Percentiles rank a stretch among this genome's conserved stretches.
phyloP scores from a whole-genome alignment of 768 basidiomycete species.

The Suillus decipiens region DNA sequence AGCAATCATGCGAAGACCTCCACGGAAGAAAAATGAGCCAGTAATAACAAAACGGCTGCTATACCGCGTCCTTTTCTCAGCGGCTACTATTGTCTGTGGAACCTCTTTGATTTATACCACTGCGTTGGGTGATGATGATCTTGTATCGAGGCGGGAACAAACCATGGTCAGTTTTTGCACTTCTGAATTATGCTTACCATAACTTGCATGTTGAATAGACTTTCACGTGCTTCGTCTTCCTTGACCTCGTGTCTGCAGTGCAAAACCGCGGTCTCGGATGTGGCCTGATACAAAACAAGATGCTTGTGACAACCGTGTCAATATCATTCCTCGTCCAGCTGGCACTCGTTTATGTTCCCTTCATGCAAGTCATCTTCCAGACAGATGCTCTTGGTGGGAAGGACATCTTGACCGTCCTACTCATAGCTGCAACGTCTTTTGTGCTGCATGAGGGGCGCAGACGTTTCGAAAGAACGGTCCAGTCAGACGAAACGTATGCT shows the following conservation, averaged over 20 bases:
- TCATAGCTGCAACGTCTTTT: slow-evolving; percentile 66
- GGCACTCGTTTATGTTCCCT: slow-evolving; percentile 83
- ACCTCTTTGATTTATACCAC: slow-evolving; percentile 86
- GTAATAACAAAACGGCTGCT: slow-evolving; percentile 78
- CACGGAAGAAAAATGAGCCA: slow-evolving; percentile 89
- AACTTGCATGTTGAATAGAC: slow-evolving; percentile 56
- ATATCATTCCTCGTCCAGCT: slow-evolving; percentile 86
- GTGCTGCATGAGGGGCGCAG: slow-evolving; percentile 77
- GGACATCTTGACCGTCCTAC: slow-evolving; percentile 73
- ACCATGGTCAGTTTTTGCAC: slow-evolving; percentile 74
- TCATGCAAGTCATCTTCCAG: slow-evolving; percentile 93
- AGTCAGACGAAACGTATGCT: slow-evolving; percentile 53
- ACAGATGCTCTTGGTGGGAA: slow-evolving; percentile 72
- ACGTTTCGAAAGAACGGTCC: slow-evolving; percentile 68
- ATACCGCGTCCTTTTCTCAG: slow-evolving; percentile 87
- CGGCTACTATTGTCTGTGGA: slow-evolving; percentile 86
- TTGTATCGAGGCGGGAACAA: slow-evolving; percentile 85
- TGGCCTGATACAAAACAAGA: slow-evolving; percentile 79
- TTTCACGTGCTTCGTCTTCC: slow-evolving; percentile 95
- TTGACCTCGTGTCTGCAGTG: slow-evolving; percentile 92
- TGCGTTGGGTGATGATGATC: slow-evolving; percentile 82
- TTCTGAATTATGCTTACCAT: background rate
- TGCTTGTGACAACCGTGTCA: slow-evolving; percentile 87
- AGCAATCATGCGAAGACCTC: slow-evolving; percentile 89
- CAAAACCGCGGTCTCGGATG: slow-evolving; percentile 94